phyloP scores from a whole-genome alignment of 2,329 filamentous ascomycete species.

The Verticillium nubilum region DNA sequence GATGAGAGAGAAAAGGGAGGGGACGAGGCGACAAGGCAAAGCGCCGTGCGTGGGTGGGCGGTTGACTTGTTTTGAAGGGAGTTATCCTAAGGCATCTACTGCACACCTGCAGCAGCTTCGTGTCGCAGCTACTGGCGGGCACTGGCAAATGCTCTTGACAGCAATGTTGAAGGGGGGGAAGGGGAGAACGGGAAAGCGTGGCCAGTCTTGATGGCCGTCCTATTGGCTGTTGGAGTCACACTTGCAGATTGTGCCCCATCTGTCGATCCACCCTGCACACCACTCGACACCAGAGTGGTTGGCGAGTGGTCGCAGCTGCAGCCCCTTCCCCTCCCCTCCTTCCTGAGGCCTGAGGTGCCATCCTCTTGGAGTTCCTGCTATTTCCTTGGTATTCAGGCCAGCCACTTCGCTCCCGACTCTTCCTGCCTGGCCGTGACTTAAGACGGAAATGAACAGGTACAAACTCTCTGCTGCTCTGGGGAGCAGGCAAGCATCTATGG shows the following conservation, averaged over 20 bases:
- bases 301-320: neutral
- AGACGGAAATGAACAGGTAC: no score
- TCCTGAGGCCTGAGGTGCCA: no score
- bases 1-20: constrained; percentile 33
- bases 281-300: neutral
- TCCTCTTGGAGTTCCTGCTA: neutral
- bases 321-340: neutral
- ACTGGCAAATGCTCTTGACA: neutral
- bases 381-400: neutral
- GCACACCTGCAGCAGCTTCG: neutral
- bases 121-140: neutral
- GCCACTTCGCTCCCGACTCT: neutral
- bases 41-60: constrained; percentile 19
- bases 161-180: neutral
- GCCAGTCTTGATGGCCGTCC: neutral
- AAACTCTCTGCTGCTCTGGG: neutral
- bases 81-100: neutral
- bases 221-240: neutral
- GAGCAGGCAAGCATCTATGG: neutral
- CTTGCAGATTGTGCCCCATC: neutral
- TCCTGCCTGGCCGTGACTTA: no score
- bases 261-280: neutral
- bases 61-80: constrained; percentile 25
- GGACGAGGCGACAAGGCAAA: constrained; percentile 21
- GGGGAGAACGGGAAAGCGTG: neutral